Base-by-base conservation (phyloP, 108 stramenopile genomes). In the Fragilariopsis cylindrus region DNA sequence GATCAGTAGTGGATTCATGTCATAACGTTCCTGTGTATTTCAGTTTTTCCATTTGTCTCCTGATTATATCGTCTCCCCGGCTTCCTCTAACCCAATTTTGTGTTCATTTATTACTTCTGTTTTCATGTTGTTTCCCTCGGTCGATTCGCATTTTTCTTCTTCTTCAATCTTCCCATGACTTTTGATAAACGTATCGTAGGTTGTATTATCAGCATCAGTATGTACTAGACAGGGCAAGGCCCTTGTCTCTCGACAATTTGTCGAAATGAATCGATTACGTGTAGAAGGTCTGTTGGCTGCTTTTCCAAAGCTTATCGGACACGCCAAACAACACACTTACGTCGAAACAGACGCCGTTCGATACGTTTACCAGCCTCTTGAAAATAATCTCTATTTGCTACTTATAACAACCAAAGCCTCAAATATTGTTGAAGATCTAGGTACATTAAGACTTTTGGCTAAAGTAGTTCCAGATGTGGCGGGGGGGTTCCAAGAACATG, bases 211-310 rank as follows among this genome's bases (percentile, higher is more conserved):
- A 1, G 90, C 88, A 55, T 85, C 93, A 60, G 90, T 96, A 45
- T 85, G 86, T 71, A 86, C 96, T 39, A 81, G 88, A 78, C 84
- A 87, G 60, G 92, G 93, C 74, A 94, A 94, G 65, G 83, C 93
- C n/a, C 92, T 99, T 19, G 84, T 99, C 19, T 90, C 97, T 12
- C 93, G 99, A 39, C 99, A 99, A 81, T 99, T 98, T 78, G 98
- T 99, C 49, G 98, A 99, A 79, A 99, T 99, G 99, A 94, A 93
- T 76, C 95, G 98, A 47, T 89, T 98, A 48, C 96, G 98, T 65
- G 93, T 96, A 48, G 98, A 98, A 78, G 99, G 99, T 52, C 90
- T 99, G 16, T 82, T 99, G 19, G 98, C 98, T n/a, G 99, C 99
- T 43, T 99, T 99, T 72, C 98, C 99, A 21, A 99, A 99, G 81